These are phyloP conservation scores for Selaginella moellendorffii DNA, from an alignment of 75 land plant genomes.

Conservation along the genomic window DNA sequence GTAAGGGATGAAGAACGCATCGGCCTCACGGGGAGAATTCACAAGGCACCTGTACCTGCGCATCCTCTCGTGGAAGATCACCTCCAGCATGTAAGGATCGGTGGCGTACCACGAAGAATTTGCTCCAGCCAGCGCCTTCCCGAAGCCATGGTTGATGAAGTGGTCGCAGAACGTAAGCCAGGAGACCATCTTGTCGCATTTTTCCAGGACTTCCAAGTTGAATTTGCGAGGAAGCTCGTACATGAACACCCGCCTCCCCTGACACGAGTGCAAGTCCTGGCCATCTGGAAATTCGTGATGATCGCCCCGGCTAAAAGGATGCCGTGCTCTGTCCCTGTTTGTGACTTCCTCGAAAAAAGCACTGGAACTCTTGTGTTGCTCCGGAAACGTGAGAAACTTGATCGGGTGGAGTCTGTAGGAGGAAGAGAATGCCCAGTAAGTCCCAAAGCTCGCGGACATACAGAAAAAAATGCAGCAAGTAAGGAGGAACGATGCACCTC, in stretches of 20 bases:
- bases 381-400: not conserved
- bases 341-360: not conserved
- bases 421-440: not conserved
- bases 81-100: slow-evolving; percentile 35
- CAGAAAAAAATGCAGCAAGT: no score
- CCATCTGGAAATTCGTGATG: no score
- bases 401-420: not conserved
- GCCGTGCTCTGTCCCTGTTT: not conserved
- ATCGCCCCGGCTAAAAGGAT: not conserved
- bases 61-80: slow-evolving; percentile 43
- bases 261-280: no score
- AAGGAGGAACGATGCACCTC: not conserved
- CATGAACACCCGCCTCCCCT: slow-evolving; percentile 9
- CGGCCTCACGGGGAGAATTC: slow-evolving; percentile 27
- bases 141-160: slow-evolving; percentile 15
- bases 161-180: slow-evolving; percentile 25
- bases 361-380: not conserved
- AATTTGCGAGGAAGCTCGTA: slow-evolving; percentile 19
- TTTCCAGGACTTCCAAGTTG: slow-evolving; percentile 15
- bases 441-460: not conserved
- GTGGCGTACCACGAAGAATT: slow-evolving; percentile 18
- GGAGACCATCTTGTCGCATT: slow-evolving; percentile 13
- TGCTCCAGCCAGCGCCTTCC: not conserved
- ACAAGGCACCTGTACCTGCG: slow-evolving; percentile 56
- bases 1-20: slow-evolving; percentile 64